Evolutionary conservation across 495 filamentous ascomycete genomes (phyloP), one percentile per base, ranked within the genome.

Genomic region (Aspergillus affinis): DNA sequence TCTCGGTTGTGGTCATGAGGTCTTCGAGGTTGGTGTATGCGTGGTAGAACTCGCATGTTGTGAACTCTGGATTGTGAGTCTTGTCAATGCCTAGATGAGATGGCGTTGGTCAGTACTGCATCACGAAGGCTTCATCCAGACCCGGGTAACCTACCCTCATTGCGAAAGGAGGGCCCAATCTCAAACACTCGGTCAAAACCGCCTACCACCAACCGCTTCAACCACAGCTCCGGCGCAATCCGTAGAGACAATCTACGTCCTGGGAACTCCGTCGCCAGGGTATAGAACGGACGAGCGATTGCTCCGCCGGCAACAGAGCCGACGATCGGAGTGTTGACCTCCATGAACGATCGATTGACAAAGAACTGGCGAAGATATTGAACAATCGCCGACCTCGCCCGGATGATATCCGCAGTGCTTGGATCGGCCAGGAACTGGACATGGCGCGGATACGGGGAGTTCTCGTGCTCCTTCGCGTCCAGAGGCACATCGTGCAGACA

Each of bases 11-110:
- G 21, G 71, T 60, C 63, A 96, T 91, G 26, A 98, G 77, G 36
- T 91, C 86, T 44, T 86, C 80, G 0, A 97, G 81, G 60, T 86
- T 88, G 54, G 90, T 86, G 65, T 92, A 97, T 13, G 91, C 86
- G 54, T 87, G 84, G 73, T 98, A 98, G 81, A 97, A 97, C 75
- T 98, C 94, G 79, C 93, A 97, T 36, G 88, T 97, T 23, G 89
- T 92, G 76, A 97, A 98, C 72, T 98, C 94, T 6, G 94, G 92
- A 67, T 98, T 98, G 73, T 97, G 94, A 0, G 90, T 96, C 23
- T 87, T 83, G 74, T 98, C 94, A 45, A 97, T 72, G 10, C 86
- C 84, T 86, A 46, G 6, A 29, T 41, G 18, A n/a, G n/a, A n/a
- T n/a, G n/a, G 44, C 15, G 32, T 26, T 3, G 20, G 17, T n/a